Percentiles rank a stretch among this genome's conserved stretches.
phyloP scores from a whole-genome alignment of 805 yeast genomes.

The Zygosaccharomyces siamensis region DNA sequence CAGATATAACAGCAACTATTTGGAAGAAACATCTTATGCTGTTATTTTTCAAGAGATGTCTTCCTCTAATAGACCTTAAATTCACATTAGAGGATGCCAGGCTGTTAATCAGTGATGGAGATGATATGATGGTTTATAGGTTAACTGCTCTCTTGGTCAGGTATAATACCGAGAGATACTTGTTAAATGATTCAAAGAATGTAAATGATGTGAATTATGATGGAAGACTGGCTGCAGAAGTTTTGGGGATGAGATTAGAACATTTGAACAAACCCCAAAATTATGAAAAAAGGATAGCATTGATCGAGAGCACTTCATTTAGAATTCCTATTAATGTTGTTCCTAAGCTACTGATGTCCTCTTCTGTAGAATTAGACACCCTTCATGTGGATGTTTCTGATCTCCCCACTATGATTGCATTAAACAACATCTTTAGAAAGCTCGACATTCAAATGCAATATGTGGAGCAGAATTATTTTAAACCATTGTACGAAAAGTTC shows the following conservation, averaged over 20 bases:
- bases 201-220: constrained; percentile 16
- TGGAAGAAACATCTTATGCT: constrained; percentile 11
- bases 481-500: constrained; percentile 26
- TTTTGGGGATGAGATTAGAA: constrained; percentile 20
- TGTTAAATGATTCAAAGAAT: constrained; percentile 9
- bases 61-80: constrained; percentile 36
- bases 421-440: constrained; percentile 24
- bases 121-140: constrained; percentile 30
- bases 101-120: constrained; percentile 32
- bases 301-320: constrained; percentile 20
- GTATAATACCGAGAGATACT: constrained; percentile 21
- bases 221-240: constrained; percentile 19
- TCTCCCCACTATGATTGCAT: constrained; percentile 27
- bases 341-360: constrained; percentile 21
- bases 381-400: constrained; percentile 28
- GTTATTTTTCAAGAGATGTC: constrained; percentile 23
- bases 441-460: constrained; percentile 25
- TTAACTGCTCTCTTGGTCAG: constrained; percentile 28
- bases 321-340: constrained; percentile 21
- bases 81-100: constrained; percentile 40
- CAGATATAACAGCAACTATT: constrained; percentile 9
- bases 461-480: constrained; percentile 31
- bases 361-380: constrained; percentile 23
- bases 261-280: constrained; percentile 19
- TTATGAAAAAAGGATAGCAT: constrained; percentile 20